Evolutionary conservation across 2,329 filamentous ascomycete genomes (phyloP), one percentile per base, ranked within the genome.

Genomic region (Fusarium begoniae): DNA sequence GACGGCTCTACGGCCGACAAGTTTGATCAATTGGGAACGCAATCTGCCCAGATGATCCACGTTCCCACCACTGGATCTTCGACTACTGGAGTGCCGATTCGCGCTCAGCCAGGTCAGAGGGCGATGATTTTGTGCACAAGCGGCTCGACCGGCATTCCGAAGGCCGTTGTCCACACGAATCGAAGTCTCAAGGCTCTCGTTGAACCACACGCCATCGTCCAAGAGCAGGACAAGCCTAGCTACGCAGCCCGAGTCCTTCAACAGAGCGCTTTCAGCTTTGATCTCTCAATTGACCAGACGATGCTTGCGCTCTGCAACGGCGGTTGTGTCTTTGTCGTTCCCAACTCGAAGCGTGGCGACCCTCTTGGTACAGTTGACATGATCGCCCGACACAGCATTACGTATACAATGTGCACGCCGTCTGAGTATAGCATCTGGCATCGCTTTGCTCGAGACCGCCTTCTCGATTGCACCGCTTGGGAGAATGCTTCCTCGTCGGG

Each of bases 261-360:
- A 26, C 69, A 72, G 26, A 73, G 70, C 32, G 66, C 70, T 10
- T 63, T 63, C 26, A 68, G 70, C 2, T 73, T 73, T 10, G 70
- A 73, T 17, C 45, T 73, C 15, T 73, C 70, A 8, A 53, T 72
- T 12, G 48, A 50, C 3, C 70, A 73, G 38, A 48, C 55, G 6
- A 56, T 73, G 18, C 40, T 63, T 3, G 69, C 69, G 3, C 55
- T 73, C 12, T 54, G 44, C 8, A 63, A 65, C 13, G 70, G 70
- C 3, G 70, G 63, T 8, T 51, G 48, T 11, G 47, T 73, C 24
- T 58, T 32, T 6, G 32, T 70, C 26, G 63, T 58, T 14, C 64
- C 66, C 9, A 48, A 35, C 9, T 40, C 44, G 2, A 67, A 62
- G 35, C 66, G 66, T 1, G 56, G 55, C 2, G 66, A 70, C 22